Evolutionary conservation across 495 filamentous ascomycete genomes (phyloP).

Genomic region (Penicillium psychrofluorescens): DNA sequence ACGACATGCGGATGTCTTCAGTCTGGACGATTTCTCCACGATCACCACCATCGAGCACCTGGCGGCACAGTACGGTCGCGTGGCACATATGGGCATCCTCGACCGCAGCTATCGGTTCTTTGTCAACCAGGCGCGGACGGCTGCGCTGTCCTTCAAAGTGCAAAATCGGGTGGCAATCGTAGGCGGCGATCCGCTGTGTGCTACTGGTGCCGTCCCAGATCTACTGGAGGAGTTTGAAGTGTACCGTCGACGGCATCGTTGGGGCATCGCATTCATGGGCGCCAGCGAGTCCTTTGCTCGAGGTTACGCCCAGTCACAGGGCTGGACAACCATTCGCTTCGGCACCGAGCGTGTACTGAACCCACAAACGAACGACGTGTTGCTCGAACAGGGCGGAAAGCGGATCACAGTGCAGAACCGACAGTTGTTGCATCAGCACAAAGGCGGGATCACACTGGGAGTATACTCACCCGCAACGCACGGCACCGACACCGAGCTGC

Average conservation of each 20-base stretch:
- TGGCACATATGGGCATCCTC: slow-evolving; percentile 40
- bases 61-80: slow-evolving; percentile 24
- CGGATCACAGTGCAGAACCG: slow-evolving; percentile 29
- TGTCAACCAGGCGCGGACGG: slow-evolving; percentile 26
- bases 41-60: slow-evolving; percentile 22
- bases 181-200: slow-evolving; percentile 34
- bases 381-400: slow-evolving; percentile 30
- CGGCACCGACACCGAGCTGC: slow-evolving; percentile 18
- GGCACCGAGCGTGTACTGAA: slow-evolving; percentile 34
- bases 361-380: slow-evolving; percentile 32
- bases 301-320: slow-evolving; percentile 13
- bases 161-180: slow-evolving; percentile 29
- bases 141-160: slow-evolving; percentile 32
- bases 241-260: slow-evolving; percentile 20
- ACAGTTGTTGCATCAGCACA: slow-evolving; percentile 26
- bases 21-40: slow-evolving; percentile 21
- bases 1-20: slow-evolving; percentile 13
- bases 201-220: slow-evolving; percentile 7
- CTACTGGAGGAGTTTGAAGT: slow-evolving; percentile 30
- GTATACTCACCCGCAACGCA: slow-evolving; percentile 24
- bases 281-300: slow-evolving; percentile 21
- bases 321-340: slow-evolving; percentile 35
- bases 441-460: slow-evolving; percentile 25
- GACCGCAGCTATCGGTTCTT: slow-evolving; percentile 38
- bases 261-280: slow-evolving; percentile 32